phyloP scores from a whole-genome alignment of 345 rosid species.

The Clarkia xantiana region DNA sequence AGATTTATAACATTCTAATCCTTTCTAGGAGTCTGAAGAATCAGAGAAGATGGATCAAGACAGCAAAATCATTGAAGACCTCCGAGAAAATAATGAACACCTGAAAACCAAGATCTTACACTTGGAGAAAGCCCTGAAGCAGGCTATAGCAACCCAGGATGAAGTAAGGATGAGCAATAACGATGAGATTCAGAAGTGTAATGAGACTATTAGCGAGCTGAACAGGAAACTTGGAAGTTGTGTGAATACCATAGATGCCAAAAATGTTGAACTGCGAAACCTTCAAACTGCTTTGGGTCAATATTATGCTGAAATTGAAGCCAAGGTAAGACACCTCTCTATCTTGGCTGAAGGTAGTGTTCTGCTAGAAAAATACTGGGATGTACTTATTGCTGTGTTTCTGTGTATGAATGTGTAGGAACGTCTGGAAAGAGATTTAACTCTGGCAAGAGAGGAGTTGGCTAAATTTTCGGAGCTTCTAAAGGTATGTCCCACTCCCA shows the following conservation, averaged over 20 bases:
- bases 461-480: constrained; percentile 39
- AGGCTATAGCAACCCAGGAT: constrained; percentile 50
- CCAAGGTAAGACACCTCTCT: constrained; percentile 38
- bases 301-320: constrained; percentile 94
- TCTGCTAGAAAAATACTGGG: not conserved
- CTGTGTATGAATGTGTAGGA: constrained; percentile 32
- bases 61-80: constrained; percentile 71
- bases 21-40: constrained; percentile 71
- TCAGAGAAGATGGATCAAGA: constrained; percentile 99
- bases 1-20: constrained; percentile 14
- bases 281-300: constrained; percentile 98
- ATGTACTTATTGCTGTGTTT: constrained; percentile 3
- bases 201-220: constrained; percentile 52
- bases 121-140: constrained; percentile 64
- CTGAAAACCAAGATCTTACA: constrained; percentile 53
- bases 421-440: constrained; percentile 66
- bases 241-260: constrained; percentile 53
- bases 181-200: constrained; percentile 48
- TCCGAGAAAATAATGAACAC: constrained; percentile 50
- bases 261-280: constrained; percentile 69
- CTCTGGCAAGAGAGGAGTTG: constrained; percentile 69
- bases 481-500: constrained; percentile 38
- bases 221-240: constrained; percentile 54
- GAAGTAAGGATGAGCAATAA: constrained; percentile 30
- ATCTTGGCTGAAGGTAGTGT: not conserved